Conservation (phyloP, 306 rosid species). For the Mucuna pruriens region DNA sequence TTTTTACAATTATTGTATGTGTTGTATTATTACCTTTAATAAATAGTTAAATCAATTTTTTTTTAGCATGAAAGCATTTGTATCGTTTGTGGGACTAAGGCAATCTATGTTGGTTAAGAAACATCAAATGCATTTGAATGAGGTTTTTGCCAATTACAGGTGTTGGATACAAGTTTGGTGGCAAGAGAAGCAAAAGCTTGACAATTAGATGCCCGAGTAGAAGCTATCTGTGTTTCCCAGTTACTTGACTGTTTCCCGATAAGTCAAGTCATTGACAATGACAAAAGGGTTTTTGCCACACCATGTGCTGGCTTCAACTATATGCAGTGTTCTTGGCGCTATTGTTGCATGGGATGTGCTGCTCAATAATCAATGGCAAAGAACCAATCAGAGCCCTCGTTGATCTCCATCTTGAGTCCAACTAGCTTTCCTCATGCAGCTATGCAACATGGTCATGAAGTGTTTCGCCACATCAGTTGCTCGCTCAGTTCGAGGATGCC, state of each 20-base stretch:
- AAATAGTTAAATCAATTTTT: neutral
- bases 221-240: constrained; percentile 10
- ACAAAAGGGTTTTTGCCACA: constrained; percentile 20
- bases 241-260: neutral
- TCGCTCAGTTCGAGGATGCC: constrained; percentile 18
- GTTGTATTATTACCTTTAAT: neutral
- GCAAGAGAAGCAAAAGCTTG: neutral
- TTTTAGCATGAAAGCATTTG: neutral
- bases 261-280: constrained; percentile 8
- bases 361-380: constrained; percentile 28
- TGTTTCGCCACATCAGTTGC: constrained; percentile 35
- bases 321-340: neutral
- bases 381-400: constrained; percentile 14
- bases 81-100: neutral
- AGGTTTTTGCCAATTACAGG: neutral
- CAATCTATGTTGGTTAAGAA: neutral
- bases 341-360: constrained; percentile 29
- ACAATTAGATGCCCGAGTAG: neutral
- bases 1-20: neutral
- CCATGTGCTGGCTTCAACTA: constrained; percentile 29
- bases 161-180: constrained; percentile 15
- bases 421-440: constrained; percentile 26
- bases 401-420: constrained; percentile 20
- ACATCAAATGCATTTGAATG: neutral
- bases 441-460: constrained; percentile 30